Evolutionary conservation across 1,284 basidiomycete species (phyloP), one percentile per base, ranked within the genome.

Genomic region (Melampsora americana): DNA sequence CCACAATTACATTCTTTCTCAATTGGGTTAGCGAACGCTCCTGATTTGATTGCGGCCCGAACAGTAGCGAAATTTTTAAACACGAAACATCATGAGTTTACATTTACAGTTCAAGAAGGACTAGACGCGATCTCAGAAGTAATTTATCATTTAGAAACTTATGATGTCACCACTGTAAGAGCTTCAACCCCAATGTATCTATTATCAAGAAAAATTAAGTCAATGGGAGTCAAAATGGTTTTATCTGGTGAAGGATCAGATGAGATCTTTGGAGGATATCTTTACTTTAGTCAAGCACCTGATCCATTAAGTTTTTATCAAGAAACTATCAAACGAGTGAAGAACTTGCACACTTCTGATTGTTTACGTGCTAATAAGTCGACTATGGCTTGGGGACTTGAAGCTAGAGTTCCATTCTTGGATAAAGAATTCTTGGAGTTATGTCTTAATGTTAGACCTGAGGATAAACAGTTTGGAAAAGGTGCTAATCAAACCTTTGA

Each of bases 151-250:
- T 88, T 99, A 62, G 96, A 99, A 86, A 99, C 96, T 1, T 99
- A 93, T 85, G 96, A 99, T 83, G 96, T 99, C 72, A 99, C 96
- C 48, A 99, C 96, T 20, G 93, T 98, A 70, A 91, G 96, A 77
- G 96, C 96, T 5, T 95, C 92, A 80, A 98, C 95, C 6, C 95
- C 96, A 20, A 85, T 85, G 84, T 95, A 95, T 83, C 88, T 99
- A 46, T 88, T 99, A 77, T 93, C 91, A 83, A 88, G 96, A 76
- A 99, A 99, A 86, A 96, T 99, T 87, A 99, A 99, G 86, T 95
- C 96, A 2, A 99, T 95, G 91, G 96, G 96, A 79, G 96, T 99
- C 79, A 99, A 99, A 86, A 99, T 99, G 96, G 96, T 99, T 3
- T 87, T 99, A 53, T 93, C 91, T 78, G 96, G 96, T 46, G 96